A percentile compares a stretch with the other conserved stretches of the same genome.
Conservation (phyloP, 2,329 filamentous ascomycete genomes). For the Cladophialophora carrionii region DNA sequence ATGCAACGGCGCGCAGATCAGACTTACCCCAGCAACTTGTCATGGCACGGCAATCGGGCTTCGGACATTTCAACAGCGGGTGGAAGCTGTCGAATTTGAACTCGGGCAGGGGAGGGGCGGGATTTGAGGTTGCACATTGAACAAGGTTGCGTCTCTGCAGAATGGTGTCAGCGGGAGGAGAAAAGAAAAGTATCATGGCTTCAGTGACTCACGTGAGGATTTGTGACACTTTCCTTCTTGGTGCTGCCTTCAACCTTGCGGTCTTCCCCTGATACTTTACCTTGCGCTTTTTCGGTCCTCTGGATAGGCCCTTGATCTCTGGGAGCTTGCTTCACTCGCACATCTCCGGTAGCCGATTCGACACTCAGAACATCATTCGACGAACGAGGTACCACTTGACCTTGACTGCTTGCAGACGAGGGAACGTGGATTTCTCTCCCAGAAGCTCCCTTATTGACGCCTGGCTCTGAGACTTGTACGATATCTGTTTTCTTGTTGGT, state of each 20-base stretch:
- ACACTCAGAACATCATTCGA: not conserved
- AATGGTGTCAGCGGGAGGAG: not conserved
- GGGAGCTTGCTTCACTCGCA: not conserved
- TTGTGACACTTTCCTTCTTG: not conserved
- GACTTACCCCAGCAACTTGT: conserved; percentile 40
- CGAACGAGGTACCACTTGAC: not conserved
- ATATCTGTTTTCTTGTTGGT: not conserved
- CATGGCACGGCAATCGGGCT: conserved; percentile 39
- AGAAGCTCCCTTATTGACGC: not conserved
- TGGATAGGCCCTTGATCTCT: not conserved
- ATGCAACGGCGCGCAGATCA: not conserved
- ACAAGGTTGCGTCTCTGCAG: not conserved
- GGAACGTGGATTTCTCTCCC: too few relatives aligned
- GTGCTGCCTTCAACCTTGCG: not conserved
- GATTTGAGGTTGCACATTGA: not conserved
- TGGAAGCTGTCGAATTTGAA: conserved; percentile 55
- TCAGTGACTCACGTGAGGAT: not conserved
- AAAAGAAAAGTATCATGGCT: not conserved
- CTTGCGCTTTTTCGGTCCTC: not conserved
- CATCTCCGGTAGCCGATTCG: not conserved
- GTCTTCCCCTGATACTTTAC: not conserved
- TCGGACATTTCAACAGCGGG: conserved; percentile 46
- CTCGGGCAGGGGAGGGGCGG: not conserved
- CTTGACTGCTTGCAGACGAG: not conserved
- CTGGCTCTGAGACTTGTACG: not conserved